Base-by-base conservation (phyloP, 108 stramenopile species). In the Fragilaria radians region DNA sequence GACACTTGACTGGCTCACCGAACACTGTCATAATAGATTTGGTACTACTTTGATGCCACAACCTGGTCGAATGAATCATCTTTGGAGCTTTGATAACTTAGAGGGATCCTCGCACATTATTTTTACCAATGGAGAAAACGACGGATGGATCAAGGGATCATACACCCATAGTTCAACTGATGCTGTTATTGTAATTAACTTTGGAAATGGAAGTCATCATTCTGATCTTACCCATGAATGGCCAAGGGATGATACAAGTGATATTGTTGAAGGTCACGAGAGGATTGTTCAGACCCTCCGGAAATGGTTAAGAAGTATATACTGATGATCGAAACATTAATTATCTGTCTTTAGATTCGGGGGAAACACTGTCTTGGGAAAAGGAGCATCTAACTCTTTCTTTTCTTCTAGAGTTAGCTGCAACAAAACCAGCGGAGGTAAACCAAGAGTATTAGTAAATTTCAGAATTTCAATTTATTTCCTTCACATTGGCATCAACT, bases 141-240 rank as follows among this genome's bases (percentile, higher is more conserved):
- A 85, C 47, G 74, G 74, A 47, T 85, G 83, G 83, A 51, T 45
- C 21, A 76, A 67, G 21, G 75, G 73, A 27, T 66, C 68, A 14
- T 55, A 71, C 29, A n/a, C 52, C n/a, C 53, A 76, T 29, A 70
- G 68, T 28, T 49, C 80, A 26, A 78, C 83, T 18, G 83, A 80
- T 58, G 62, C 73, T 22, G 54, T 80, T 18, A 29, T 78, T 24
- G 86, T 76, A 0, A 28, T 92, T 46, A 92, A 88, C 59, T 86
- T 92, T 48, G 73, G 72, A 26, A 92, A 92, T 67, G 91, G 91
- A 3, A 86, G 86, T 1, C 91, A 92, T 69, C 86, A 88, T 57
- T 71, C 68, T 46, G 91, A 92, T 48, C 58, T 80, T 2, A 50
- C 29, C 0, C 36, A 42, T 42, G 36, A 42, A 14, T 42, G 36